phyloP scores from a whole-genome alignment of 2,329 filamentous ascomycete genomes.

The Pseudocercospora musae region DNA sequence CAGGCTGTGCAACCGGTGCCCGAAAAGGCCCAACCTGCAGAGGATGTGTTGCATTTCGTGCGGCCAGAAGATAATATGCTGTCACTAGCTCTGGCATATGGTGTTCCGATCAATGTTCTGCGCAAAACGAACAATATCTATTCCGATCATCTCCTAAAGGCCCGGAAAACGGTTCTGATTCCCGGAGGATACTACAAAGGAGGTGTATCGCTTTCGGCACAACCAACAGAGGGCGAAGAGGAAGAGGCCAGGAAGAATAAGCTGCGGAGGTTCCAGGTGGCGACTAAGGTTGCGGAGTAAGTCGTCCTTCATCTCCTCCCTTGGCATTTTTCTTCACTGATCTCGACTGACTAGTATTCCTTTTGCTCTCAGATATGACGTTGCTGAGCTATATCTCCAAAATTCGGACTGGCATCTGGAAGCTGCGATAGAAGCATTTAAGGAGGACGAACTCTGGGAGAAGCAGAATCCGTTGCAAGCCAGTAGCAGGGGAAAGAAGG shows the following conservation, averaged over 20 bases:
- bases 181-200: conserved; percentile 67
- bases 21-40: conserved; percentile 41
- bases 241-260: conserved; percentile 68
- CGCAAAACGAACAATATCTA: conserved; percentile 67
- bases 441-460: conserved; percentile 75
- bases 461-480: conserved; percentile 59
- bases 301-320: conserved; percentile 27
- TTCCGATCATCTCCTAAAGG: conserved; percentile 67
- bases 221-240: conserved; percentile 69
- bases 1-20: conserved; percentile 26
- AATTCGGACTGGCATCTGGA: conserved; percentile 66
- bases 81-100: conserved; percentile 69
- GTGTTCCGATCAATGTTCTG: conserved; percentile 61
- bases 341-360: conserved; percentile 40
- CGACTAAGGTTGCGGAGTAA: conserved; percentile 73
- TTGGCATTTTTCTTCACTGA: background rate
- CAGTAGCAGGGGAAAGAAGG: conserved; percentile 47
- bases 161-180: conserved; percentile 66
- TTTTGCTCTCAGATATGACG: conserved; percentile 54
- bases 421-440: conserved; percentile 60
- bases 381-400: conserved; percentile 72
- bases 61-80: conserved; percentile 65
- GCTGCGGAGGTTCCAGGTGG: conserved; percentile 74
- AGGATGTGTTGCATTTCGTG: conserved; percentile 72
- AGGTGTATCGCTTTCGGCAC: conserved; percentile 64